Base-by-base conservation (phyloP, 495 filamentous ascomycete genomes). In the Diplogelasinospora grovesii region DNA sequence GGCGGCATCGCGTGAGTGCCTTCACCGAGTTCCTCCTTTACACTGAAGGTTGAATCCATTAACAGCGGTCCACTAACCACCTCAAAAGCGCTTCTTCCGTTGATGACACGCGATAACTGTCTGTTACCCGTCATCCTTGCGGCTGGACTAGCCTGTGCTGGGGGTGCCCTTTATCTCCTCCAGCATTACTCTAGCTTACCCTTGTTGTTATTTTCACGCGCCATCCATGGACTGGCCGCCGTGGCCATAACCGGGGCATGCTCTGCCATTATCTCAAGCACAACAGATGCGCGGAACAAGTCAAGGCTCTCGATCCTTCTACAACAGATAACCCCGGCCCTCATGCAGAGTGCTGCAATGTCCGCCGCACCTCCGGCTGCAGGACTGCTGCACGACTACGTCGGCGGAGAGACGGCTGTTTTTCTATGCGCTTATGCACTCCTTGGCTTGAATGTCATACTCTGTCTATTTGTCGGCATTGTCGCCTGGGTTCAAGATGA, bases 321-420 rank as follows among this genome's bases (percentile, higher is more conserved):
- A 5, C 23, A 43, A 8, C 51, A 44, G 43, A 28, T 55, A 13
- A 40, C 54, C 1, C 46, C 51, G 0, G 41, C 54, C 7, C 21
- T 57, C 14, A 35, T 55, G 8, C 57, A 60, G 20, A 50, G 43
- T 30, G 10, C 26, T 4, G 57, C 54, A 26, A 50, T 60, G 43
- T 15, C 49, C 6, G 26, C 25, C 10, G 57, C 33, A 7, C 57
- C 57, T 2, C 18, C 26, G 1, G 14, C 42, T 14, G 32, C 51
- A 6, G 54, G 54, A 4, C 33, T 40, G 23, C 31, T 60, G 21
- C 29, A 56, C 35, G 42, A 45, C 20, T 40, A 27, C n/a, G 28
- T 35, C 7, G 42, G 22, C 19, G 28, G 29, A 4, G 36, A 49
- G 15, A 38, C 11, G 7, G 30, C 45, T 5, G 46, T 60, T 8